These are phyloP conservation scores for Lachnum nothofagi DNA, from an alignment of 2,329 filamentous ascomycete species.

Conservation along the genomic window DNA sequence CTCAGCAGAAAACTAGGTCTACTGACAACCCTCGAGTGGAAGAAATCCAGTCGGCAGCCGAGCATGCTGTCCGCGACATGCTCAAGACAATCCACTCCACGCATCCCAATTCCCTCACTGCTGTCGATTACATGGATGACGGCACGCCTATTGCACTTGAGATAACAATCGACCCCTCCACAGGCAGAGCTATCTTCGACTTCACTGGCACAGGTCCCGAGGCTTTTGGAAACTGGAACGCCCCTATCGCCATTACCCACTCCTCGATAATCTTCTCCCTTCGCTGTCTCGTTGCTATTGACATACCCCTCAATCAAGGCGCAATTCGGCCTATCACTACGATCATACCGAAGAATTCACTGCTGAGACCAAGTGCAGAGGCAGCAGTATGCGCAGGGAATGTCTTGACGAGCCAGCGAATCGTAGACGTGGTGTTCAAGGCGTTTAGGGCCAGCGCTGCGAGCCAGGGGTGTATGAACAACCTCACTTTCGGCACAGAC, in stretches of 20 bases:
- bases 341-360: slow-evolving; percentile 60
- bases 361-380: slow-evolving; percentile 66
- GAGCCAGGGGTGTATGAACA: slow-evolving; percentile 73
- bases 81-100: slow-evolving; percentile 44
- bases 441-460: slow-evolving; percentile 73
- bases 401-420: slow-evolving; percentile 69
- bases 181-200: slow-evolving; percentile 70
- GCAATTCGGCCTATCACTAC: slow-evolving; percentile 71
- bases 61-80: slow-evolving; percentile 64
- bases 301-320: slow-evolving; percentile 82
- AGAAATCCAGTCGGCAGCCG: slow-evolving; percentile 73
- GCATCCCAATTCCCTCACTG: slow-evolving; percentile 28
- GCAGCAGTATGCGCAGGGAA: slow-evolving; percentile 78
- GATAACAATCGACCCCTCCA: slow-evolving; percentile 64
- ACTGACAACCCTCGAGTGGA: slow-evolving; percentile 56
- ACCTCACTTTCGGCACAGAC: slow-evolving; percentile 71
- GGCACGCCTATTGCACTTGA: slow-evolving; percentile 70
- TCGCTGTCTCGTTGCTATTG: slow-evolving; percentile 68
- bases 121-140: slow-evolving; percentile 78
- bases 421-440: slow-evolving; percentile 74
- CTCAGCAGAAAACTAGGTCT: slow-evolving; percentile 12
- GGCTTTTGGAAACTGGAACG: slow-evolving; percentile 71
- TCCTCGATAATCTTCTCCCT: slow-evolving; percentile 80
- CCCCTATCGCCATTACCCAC: slow-evolving; percentile 72
- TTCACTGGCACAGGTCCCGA: slow-evolving; percentile 71